Evolutionary conservation across 192 early-diverging fungal species (phyloP).

Genomic region (Phycomyces nitens): DNA sequence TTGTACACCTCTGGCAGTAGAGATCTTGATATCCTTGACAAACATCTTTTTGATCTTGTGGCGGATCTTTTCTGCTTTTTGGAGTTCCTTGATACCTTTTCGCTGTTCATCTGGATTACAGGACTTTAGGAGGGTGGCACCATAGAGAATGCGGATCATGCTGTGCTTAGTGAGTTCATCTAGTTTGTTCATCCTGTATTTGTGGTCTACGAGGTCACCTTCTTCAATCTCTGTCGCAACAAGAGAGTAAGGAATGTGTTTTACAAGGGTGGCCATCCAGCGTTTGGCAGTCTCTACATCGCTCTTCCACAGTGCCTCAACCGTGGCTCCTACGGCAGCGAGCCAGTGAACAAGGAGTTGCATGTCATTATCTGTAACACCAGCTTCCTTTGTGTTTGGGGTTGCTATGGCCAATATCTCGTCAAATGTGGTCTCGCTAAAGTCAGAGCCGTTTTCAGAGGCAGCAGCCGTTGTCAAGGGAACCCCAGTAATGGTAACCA

Average conservation of each 20-base stretch:
- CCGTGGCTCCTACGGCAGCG: slow-evolving; percentile 27
- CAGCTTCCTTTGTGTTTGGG: neutral
- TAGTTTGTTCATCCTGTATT: slow-evolving; percentile 9
- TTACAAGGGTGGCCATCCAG: slow-evolving; percentile 1
- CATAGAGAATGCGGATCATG: slow-evolving; percentile 25
- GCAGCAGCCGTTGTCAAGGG: slow-evolving; percentile 4
- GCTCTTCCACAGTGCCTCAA: slow-evolving; percentile 33
- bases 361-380: slow-evolving; percentile 1
- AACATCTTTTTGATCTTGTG: slow-evolving; percentile 8
- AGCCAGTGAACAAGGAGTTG: slow-evolving; percentile 26
- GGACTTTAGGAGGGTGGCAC: slow-evolving; percentile 18
- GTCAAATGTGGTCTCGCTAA: slow-evolving; percentile 19
- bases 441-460: slow-evolving; percentile 15
- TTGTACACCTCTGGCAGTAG: neutral
- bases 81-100: slow-evolving; percentile 20
- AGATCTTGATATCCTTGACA: neutral
- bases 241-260: slow-evolving; percentile 18
- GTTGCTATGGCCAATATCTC: slow-evolving; percentile 17
- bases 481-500: slow-evolving; percentile 15
- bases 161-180: slow-evolving; percentile 22
- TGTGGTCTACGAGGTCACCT: slow-evolving; percentile 4
- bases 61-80: slow-evolving; percentile 23
- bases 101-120: slow-evolving; percentile 2
- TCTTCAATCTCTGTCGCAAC: slow-evolving; percentile 1
- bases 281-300: slow-evolving; percentile 17